A percentile compares a stretch with the other conserved stretches of the same genome.
Conservation (phyloP, 805 yeast species). For the Ogataea thermomethanolica region DNA sequence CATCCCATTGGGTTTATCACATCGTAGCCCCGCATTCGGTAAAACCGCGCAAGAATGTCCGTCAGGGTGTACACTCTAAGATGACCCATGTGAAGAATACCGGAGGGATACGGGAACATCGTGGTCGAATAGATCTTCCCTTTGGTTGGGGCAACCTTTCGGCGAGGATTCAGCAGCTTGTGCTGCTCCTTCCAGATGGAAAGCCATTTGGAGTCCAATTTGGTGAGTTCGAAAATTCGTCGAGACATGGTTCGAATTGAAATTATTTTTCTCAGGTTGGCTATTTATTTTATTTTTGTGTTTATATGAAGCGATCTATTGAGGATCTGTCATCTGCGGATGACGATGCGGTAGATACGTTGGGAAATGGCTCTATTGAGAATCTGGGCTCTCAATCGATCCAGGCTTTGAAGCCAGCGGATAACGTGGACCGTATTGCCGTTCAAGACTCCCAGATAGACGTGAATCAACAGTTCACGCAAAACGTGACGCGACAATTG, state of each 20-base stretch:
- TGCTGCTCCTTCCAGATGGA: conserved; percentile 39
- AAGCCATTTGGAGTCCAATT: conserved; percentile 54
- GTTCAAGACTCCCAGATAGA: conserved; percentile 24
- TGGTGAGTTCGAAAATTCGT: conserved; percentile 21
- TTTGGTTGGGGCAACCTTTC: conserved; percentile 14
- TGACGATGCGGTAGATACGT: background rate
- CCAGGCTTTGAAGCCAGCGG: conserved; percentile 3
- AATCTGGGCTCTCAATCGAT: background rate
- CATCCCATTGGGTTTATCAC: conserved; percentile 98
- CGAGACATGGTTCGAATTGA: conserved; percentile 4
- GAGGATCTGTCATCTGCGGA: conserved; percentile 4
- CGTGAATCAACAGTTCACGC: conserved; percentile 29
- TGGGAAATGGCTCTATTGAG: too few species aligned
- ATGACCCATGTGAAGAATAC: conserved; percentile 90
- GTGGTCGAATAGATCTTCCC: conserved; percentile 60
- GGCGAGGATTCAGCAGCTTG: conserved; percentile 31
- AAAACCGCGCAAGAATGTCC: conserved; percentile 76
- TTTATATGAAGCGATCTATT: conserved; percentile 8
- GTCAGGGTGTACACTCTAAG: conserved; percentile 88
- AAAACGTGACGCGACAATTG: conserved; percentile 24
- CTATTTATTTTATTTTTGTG: background rate
- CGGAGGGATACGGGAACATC: conserved; percentile 97
- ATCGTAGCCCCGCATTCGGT: conserved; percentile 67
- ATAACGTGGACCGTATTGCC: conserved; percentile 11
- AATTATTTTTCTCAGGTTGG: background rate